Evolutionary conservation across 495 filamentous ascomycete species (phyloP).

Genomic region (Podospora fimiseda): DNA sequence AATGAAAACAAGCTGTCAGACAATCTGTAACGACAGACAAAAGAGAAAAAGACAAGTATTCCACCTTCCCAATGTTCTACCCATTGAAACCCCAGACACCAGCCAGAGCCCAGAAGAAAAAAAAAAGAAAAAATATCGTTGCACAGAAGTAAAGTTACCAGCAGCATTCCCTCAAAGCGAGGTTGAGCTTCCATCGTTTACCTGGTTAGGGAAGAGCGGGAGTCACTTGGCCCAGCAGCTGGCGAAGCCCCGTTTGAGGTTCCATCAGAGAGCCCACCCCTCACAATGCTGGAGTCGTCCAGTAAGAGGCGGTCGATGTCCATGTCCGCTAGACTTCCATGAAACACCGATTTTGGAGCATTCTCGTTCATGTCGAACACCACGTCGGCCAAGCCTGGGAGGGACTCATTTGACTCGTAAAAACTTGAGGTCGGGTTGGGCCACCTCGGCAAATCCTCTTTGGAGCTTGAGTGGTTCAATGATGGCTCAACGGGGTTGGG

Average conservation of each 20-base stretch:
- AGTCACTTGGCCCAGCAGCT: background rate
- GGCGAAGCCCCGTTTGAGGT: background rate
- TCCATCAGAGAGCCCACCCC: background rate
- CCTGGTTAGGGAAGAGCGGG: background rate
- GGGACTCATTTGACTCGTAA: slow-evolving; percentile 29
- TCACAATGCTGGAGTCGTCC: slow-evolving; percentile 27
- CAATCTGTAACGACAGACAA: slow-evolving; percentile 1
- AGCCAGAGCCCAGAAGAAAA: background rate
- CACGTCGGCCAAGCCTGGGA: slow-evolving; percentile 18
- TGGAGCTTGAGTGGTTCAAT: slow-evolving; percentile 34
- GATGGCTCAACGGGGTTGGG: slow-evolving; percentile 26
- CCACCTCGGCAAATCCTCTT: slow-evolving; percentile 36
- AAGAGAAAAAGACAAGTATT: background rate
- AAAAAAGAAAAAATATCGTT: background rate
- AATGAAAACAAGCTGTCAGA: background rate
- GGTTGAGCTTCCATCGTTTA: background rate
- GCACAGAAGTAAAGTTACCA: background rate
- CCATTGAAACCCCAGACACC: slow-evolving; percentile 2
- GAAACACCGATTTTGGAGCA: slow-evolving; percentile 15
- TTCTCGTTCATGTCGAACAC: slow-evolving; percentile 20
- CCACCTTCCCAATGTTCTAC: background rate
- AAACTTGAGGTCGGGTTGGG: slow-evolving; percentile 15
- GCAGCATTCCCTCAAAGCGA: background rate
- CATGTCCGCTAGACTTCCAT: slow-evolving; percentile 34
- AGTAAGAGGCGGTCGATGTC: slow-evolving; percentile 45